These are phyloP conservation scores for Lecanosticta acicola DNA, from an alignment of 2,329 filamentous ascomycete species.

Conservation along the genomic window DNA sequence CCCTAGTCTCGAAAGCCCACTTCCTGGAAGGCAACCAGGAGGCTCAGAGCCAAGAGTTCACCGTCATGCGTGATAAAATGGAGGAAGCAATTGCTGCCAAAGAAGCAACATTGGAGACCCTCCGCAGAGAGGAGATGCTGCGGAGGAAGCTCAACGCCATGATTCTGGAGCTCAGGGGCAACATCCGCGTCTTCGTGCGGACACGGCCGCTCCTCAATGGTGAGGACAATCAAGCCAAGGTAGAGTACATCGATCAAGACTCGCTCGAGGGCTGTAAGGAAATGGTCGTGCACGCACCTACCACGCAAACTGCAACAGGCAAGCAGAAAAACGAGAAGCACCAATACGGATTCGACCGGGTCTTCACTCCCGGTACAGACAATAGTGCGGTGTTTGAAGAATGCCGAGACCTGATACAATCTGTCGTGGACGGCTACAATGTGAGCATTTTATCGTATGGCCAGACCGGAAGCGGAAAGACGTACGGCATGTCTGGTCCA, in stretches of 20 bases:
- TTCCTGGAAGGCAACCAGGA: constrained; percentile 87
- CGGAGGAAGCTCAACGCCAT: constrained; percentile 93
- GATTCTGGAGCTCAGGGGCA: constrained; percentile 95
- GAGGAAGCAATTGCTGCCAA: constrained; percentile 69
- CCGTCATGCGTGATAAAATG: constrained; percentile 71
- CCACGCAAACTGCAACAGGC: constrained; percentile 75
- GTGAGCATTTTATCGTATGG: constrained; percentile 99
- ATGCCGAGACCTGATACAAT: constrained; percentile 94
- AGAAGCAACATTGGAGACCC: constrained; percentile 67
- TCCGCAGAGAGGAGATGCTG: constrained; percentile 85
- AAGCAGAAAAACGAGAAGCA: constrained; percentile 72
- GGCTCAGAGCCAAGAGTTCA: constrained; percentile 79
- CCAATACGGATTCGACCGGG: constrained; percentile 85
- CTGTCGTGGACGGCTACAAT: constrained; percentile 93
- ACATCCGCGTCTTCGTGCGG: constrained; percentile 96
- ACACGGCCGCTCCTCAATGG: constrained; percentile 71
- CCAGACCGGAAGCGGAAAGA: constrained; percentile 95
- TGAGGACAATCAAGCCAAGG: constrained; percentile 60
- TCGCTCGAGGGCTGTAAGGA: constrained; percentile 76
- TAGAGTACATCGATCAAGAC: constrained; percentile 66
- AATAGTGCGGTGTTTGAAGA: constrained; percentile 91
- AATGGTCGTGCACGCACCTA: constrained; percentile 74
- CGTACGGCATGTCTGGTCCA: constrained; percentile 83
- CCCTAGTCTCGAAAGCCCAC: constrained; percentile 73
- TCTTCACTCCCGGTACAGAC: constrained; percentile 70